Percentiles rank a stretch among this genome's conserved stretches.
These are phyloP conservation scores for Corniculantispora saksenae DNA, from an alignment of 2,329 filamentous ascomycete genomes.

Conservation along the genomic window DNA sequence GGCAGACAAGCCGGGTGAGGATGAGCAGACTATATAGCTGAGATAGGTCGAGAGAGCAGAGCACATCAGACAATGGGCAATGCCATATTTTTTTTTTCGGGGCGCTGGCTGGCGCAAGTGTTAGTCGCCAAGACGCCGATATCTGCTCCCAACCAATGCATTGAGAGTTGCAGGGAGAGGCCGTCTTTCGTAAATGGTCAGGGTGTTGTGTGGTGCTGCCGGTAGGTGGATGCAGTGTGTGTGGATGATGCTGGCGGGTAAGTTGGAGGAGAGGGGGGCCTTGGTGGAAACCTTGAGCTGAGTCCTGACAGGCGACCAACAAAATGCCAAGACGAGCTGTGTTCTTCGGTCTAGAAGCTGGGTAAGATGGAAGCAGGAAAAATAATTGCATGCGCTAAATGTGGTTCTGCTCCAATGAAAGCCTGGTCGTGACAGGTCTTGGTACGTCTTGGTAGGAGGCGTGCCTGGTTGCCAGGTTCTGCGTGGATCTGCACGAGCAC, in stretches of 20 bases:
- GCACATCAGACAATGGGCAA: not conserved
- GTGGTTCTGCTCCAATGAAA: not conserved
- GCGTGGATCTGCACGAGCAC: not conserved
- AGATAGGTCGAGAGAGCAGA: not conserved
- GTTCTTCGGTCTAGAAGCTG: slow-evolving; percentile 10
- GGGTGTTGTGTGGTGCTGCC: not conserved
- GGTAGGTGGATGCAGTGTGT: slow-evolving; percentile 1
- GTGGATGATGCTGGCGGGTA: slow-evolving; percentile 8
- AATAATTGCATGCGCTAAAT: not conserved
- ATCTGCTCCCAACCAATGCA: not conserved
- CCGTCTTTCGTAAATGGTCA: no score
- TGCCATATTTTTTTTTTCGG: not conserved
- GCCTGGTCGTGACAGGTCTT: not conserved
- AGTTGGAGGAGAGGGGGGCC: not conserved
- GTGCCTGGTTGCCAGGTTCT: not conserved
- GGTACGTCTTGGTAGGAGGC: not conserved
- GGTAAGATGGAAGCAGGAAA: not conserved
- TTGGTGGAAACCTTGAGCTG: slow-evolving; percentile 9
- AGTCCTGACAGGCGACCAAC: not conserved
- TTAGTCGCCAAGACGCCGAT: not conserved
- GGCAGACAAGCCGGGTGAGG: not conserved
- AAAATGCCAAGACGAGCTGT: slow-evolving; percentile 15
- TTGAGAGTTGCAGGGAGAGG: no score
- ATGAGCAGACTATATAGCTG: slow-evolving; percentile 15
- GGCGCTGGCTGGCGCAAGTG: not conserved